Conservation (phyloP, 2,329 filamentous ascomycete species). For the Microdochium nivale region DNA sequence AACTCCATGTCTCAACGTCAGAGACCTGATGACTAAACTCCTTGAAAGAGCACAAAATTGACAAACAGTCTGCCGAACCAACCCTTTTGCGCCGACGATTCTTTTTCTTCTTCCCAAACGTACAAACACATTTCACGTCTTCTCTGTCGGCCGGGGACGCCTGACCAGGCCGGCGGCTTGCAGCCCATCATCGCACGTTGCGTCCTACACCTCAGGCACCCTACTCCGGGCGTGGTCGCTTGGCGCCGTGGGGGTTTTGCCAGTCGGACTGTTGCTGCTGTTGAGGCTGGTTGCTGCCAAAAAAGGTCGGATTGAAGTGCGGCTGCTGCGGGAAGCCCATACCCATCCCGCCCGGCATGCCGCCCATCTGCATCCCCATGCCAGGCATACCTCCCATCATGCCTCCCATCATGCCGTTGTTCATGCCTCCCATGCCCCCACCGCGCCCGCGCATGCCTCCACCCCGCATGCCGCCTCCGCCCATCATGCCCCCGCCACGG, state of each 20-base stretch:
- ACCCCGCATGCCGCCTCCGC: conserved; percentile 19
- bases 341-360: conserved; percentile 7
- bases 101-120: no score
- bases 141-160: no score
- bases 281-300: conserved; percentile 12
- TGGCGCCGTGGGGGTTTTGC: conserved; percentile 24
- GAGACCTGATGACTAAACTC: no score
- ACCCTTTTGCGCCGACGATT: no score
- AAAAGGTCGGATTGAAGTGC: conserved; percentile 23
- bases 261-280: conserved; percentile 18
- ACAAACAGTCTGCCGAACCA: no score
- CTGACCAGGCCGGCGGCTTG: no score
- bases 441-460: conserved; percentile 21
- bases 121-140: no score
- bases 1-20: neutral
- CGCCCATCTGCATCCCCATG: conserved; percentile 20
- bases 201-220: neutral
- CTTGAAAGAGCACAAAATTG: no score
- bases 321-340: conserved; percentile 19
- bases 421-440: conserved; percentile 19
- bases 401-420: conserved; percentile 18
- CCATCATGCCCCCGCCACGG: conserved; percentile 22
- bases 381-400: conserved; percentile 20
- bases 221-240: conserved; percentile 21
- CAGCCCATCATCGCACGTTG: neutral